Percentiles rank a stretch among this genome's conserved stretches.
Evolutionary conservation across 2,329 filamentous ascomycete genomes (phyloP).

Genomic region (Teratosphaeriaceae sp.): DNA sequence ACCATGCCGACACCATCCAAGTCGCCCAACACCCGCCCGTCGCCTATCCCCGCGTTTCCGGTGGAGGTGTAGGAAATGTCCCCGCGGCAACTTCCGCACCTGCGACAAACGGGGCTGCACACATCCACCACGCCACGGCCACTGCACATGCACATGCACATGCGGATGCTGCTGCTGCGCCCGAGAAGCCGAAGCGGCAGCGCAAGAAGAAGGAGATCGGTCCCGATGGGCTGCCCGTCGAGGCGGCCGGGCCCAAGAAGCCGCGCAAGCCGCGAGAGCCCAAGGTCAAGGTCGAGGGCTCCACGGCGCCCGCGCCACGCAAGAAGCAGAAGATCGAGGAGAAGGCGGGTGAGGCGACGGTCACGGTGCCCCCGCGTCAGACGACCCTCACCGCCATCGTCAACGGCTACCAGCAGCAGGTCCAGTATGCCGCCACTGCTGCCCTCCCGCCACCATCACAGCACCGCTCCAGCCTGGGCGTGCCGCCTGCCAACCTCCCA

Average conservation of each 20-base stretch:
- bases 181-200: slow-evolving; percentile 30
- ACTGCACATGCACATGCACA: slow-evolving; percentile 19
- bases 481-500: slow-evolving; percentile 31
- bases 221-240: slow-evolving; percentile 28
- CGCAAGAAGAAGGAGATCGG: slow-evolving; percentile 35
- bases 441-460: slow-evolving; percentile 17
- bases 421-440: slow-evolving; percentile 21
- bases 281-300: slow-evolving; percentile 41
- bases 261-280: slow-evolving; percentile 39
- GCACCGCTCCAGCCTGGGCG: slow-evolving; percentile 7
- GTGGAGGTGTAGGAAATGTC: slow-evolving; percentile 28
- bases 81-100: slow-evolving; percentile 22
- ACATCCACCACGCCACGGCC: no score
- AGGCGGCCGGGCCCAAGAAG: slow-evolving; percentile 40
- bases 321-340: slow-evolving; percentile 42
- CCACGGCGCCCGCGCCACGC: slow-evolving; percentile 36
- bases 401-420: slow-evolving; percentile 20
- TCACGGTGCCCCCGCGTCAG: slow-evolving; percentile 28
- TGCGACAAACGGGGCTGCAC: slow-evolving; percentile 13
- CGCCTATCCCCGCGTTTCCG: slow-evolving; percentile 17
- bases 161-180: slow-evolving; percentile 30
- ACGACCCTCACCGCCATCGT: slow-evolving; percentile 37
- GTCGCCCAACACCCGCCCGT: slow-evolving; percentile 17
- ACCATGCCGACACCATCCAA: slow-evolving; percentile 20
- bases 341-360: slow-evolving; percentile 19